Base-by-base conservation (phyloP, 2,329 filamentous ascomycete species). In the Hymenoscyphus repandus region DNA sequence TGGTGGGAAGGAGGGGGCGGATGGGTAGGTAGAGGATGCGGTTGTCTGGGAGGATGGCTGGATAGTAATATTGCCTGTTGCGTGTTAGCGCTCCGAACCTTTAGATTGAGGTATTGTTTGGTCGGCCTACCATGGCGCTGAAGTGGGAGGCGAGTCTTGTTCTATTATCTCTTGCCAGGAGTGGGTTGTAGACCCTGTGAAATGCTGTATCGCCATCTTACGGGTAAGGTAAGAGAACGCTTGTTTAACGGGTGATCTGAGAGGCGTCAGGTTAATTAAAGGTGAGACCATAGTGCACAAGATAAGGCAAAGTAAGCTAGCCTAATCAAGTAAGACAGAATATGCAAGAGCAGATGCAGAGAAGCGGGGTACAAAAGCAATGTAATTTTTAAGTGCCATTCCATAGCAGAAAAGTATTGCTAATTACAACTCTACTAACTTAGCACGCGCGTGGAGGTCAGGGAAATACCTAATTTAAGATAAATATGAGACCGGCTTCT, bases 81-180 rank as follows among this genome's bases (percentile, higher is more conserved):
- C 22, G 22, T 27, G 22, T 27, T 27, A 27, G 22, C 22, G 22
- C 4, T 7, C 22, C 22, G 22, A 27, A 4, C 22, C 7, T 27
- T 27, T 4, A 27, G 22, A 27, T 7, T 7, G 15, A 33, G 33
- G 9, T n/a, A 20, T 15, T 12, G 17, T 6, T 18, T 30, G 18
- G 18, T 17, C 18, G 7, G 15, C 30, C 6, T 15, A 47, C 45
- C 53, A 63, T 15, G 61, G 58, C 5, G 57, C 17, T 11, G 37
- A 15, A 9, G 40, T 22, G 12, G 18, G 13, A 6, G 38, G 3
- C 10, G 45, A 30, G 37, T 27, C 17, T 22, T 31, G 38, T 15
- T 55, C 45, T 2, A 58, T 37, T 9, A 62, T 55, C 30, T 56
- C 43, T 55, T 64, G 60, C 62, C 60, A 64, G 49, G 62, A 64